These are phyloP conservation scores for Heliosperma pusillum DNA, from an alignment of 148 eudicot genomes.

Conservation along the genomic window DNA sequence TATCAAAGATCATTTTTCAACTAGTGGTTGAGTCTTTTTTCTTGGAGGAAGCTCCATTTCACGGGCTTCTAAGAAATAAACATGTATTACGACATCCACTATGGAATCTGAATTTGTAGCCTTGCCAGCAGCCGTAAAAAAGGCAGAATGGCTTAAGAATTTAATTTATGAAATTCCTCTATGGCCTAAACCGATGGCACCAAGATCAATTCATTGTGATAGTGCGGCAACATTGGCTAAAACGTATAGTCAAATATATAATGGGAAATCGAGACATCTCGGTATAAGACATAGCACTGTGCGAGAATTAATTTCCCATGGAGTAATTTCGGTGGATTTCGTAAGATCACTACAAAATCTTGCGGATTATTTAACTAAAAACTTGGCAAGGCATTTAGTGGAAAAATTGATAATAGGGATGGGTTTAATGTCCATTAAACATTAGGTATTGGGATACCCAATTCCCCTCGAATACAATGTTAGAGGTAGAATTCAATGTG, in stretches of 20 bases:
- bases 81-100: constrained; percentile 15
- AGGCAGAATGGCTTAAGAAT: constrained; percentile 9
- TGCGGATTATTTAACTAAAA: neutral
- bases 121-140: neutral
- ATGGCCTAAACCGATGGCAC: too few species aligned
- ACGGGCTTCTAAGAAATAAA: constrained; percentile 24
- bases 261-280: neutral
- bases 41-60: constrained; percentile 18
- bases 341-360: neutral
- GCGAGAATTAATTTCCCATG: too few species aligned
- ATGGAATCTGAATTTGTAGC: constrained; percentile 24
- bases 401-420: neutral
- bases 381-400: neutral
- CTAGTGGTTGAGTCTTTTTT: constrained; percentile 20
- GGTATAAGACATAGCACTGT: neutral
- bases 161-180: neutral
- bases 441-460: too few species aligned
- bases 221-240: too few species aligned
- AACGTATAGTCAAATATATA: too few species aligned
- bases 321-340: neutral
- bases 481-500: too few species aligned
- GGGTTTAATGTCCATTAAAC: neutral
- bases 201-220: too few species aligned
- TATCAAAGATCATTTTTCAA: constrained; percentile 11
- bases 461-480: too few species aligned